These are phyloP conservation scores for Solanum okadae DNA, from an alignment of 257 asterid genomes.

Conservation along the genomic window DNA sequence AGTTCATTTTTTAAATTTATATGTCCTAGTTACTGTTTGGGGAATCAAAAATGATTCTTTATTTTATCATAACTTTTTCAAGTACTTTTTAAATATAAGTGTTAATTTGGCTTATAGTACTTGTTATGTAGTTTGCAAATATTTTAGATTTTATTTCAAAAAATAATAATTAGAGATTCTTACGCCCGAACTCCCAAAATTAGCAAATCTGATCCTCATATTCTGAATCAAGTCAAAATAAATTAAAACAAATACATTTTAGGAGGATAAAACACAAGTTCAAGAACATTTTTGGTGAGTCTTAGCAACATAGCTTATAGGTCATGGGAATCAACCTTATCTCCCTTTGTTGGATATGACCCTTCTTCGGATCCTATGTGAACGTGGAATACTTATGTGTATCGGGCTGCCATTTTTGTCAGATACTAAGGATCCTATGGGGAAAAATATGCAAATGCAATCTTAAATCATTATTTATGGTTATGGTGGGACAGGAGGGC, in stretches of 20 bases:
- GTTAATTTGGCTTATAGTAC: no score
- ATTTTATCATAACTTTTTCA: no score
- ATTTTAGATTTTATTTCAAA: no score
- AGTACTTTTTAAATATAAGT: not conserved
- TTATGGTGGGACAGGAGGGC: not conserved
- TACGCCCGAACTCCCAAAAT: not conserved
- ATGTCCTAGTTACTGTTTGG: not conserved
- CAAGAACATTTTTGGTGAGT: not conserved
- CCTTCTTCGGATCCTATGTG: not conserved
- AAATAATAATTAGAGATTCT: not conserved
- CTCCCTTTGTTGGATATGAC: not conserved
- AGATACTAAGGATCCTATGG: not conserved
- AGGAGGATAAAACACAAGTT: not conserved
- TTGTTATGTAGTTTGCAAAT: not conserved
- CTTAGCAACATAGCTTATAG: not conserved
- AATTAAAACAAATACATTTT: not conserved
- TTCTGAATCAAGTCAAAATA: not conserved
- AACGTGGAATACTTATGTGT: not conserved
- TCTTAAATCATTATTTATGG: not conserved
- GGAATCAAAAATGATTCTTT: no score
- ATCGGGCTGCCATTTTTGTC: no score
- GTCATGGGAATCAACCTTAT: not conserved
- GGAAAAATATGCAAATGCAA: not conserved
- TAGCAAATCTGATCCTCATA: not conserved
- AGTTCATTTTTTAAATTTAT: no score